Conservation (phyloP, 768 basidiomycete species). For the Arthromyces matolae region DNA sequence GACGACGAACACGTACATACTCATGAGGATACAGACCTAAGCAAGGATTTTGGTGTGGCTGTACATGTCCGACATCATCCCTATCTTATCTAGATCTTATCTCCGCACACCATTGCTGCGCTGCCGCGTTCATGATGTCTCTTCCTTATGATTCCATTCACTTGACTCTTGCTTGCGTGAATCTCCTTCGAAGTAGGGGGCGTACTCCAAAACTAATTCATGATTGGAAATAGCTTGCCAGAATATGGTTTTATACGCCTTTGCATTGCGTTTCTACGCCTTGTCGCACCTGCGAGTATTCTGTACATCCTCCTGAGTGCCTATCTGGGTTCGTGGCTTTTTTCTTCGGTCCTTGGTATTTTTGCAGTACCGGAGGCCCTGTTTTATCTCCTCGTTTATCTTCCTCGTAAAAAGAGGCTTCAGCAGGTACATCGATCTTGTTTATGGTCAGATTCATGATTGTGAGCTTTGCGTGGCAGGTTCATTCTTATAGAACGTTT, state of each 20-base stretch:
- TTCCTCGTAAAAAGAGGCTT: constrained; percentile 41
- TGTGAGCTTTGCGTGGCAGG: too few species aligned
- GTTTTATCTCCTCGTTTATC: constrained; percentile 49
- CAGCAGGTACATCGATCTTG: constrained; percentile 51
- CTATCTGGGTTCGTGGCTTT: constrained; percentile 23
- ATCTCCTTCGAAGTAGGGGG: too few species aligned
- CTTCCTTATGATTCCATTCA: not conserved
- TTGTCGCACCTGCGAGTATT: constrained; percentile 48
- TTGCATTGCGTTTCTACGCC: constrained; percentile 42
- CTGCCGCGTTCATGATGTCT: too few species aligned
- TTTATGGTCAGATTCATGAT: too few species aligned
- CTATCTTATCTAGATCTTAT: not conserved
- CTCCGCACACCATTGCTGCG: not conserved
- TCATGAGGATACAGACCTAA: too few species aligned
- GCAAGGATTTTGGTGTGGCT: too few species aligned
- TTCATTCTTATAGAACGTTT: constrained; percentile 31
- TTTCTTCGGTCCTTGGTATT: constrained; percentile 25
- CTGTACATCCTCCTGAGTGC: constrained; percentile 29
- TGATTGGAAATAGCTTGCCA: constrained; percentile 44
- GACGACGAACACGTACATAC: too few species aligned
- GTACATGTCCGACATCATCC: too few species aligned
- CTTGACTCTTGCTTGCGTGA: too few species aligned
- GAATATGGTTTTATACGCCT: constrained; percentile 54
- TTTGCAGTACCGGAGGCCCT: constrained; percentile 40
- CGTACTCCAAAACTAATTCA: too few species aligned